Conservation (phyloP, 1,284 basidiomycete genomes). For the Termitomyces sp. region DNA sequence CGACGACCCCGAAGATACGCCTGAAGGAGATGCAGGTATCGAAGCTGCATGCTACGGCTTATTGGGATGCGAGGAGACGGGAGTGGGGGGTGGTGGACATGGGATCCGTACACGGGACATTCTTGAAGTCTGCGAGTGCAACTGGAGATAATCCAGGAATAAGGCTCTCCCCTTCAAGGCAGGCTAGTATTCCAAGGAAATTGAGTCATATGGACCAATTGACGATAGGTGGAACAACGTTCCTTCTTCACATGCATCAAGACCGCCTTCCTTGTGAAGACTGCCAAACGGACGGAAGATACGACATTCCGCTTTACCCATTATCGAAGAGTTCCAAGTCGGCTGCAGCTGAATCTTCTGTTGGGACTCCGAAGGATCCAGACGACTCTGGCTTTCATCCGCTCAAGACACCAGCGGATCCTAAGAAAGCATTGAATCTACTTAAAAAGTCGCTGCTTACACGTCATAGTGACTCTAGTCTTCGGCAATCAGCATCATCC, state of each 20-base stretch:
- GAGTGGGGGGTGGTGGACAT: slow-evolving; percentile 75
- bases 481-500: slow-evolving; percentile 15
- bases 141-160: slow-evolving; percentile 25
- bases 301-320: slow-evolving; percentile 59
- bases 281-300: slow-evolving; percentile 44
- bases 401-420: slow-evolving; percentile 32
- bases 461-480: slow-evolving; percentile 31
- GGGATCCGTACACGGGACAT: slow-evolving; percentile 79
- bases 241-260: slow-evolving; percentile 63
- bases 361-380: slow-evolving; percentile 26
- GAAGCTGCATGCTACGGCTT: slow-evolving; percentile 70
- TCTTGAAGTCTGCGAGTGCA: slow-evolving; percentile 34
- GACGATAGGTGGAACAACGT: slow-evolving; percentile 63
- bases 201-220: slow-evolving; percentile 60
- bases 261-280: slow-evolving; percentile 53
- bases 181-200: slow-evolving; percentile 60
- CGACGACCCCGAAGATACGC: slow-evolving; percentile 55
- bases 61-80: slow-evolving; percentile 53
- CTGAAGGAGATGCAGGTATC: slow-evolving; percentile 79
- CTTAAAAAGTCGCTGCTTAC: slow-evolving; percentile 58
- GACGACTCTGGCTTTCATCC: slow-evolving; percentile 16
- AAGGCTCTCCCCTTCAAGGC: slow-evolving; percentile 58
- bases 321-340: slow-evolving; percentile 23
- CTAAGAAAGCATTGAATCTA: slow-evolving; percentile 55
- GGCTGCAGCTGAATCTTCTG: slow-evolving; percentile 23